Conservation (phyloP, 2,329 filamentous ascomycete species). For the Tolypocladium album region DNA sequence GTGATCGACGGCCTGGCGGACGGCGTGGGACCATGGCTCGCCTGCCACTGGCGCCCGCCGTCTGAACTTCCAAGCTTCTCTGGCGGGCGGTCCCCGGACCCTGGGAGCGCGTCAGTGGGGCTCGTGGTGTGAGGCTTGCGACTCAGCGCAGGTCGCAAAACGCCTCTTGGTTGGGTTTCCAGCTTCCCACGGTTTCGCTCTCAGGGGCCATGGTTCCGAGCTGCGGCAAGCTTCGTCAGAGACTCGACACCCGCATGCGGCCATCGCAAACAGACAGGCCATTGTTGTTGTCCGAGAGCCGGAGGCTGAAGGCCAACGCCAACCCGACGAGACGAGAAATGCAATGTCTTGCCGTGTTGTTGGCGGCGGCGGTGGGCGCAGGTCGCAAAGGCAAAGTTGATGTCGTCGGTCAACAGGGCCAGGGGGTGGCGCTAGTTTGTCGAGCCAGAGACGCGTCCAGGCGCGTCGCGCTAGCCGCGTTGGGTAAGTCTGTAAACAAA, state of each 20-base stretch:
- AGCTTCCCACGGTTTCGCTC: not conserved
- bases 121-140: not conserved
- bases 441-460: constrained; percentile 17
- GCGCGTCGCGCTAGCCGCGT: constrained; percentile 18
- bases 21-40: not conserved
- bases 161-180: not conserved
- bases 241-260: not conserved
- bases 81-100: constrained; percentile 2
- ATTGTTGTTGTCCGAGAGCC: constrained; percentile 1
- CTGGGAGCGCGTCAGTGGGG: constrained; percentile 3
- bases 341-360: constrained; percentile 8
- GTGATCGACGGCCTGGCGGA: not conserved
- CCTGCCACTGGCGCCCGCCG: not conserved
- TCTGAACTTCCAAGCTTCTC: not conserved
- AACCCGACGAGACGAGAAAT: not conserved
- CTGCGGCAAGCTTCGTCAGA: not conserved
- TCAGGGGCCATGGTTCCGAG: not conserved
- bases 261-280: not conserved
- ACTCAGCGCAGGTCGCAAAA: not conserved
- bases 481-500: constrained; percentile 25
- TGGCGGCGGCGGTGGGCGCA: not conserved
- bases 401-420: not conserved
- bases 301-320: not conserved
- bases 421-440: not conserved
- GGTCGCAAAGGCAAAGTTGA: not conserved